These are phyloP conservation scores for Nicotiana paniculata DNA, from an alignment of 257 asterid genomes.

Conservation along the genomic window DNA sequence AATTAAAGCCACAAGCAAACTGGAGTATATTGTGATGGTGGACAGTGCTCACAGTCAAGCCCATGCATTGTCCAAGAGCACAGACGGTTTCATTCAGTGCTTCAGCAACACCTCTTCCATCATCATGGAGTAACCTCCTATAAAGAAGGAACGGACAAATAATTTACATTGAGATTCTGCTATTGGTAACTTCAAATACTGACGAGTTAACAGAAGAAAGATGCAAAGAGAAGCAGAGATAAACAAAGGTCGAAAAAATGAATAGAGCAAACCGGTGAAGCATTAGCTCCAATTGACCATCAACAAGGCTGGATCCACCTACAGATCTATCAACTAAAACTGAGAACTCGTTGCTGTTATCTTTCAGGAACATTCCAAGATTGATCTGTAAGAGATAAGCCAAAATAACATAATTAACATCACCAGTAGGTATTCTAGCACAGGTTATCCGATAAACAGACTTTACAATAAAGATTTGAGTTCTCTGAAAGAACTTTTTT, in stretches of 20 bases:
- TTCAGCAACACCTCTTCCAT: constrained; percentile 88
- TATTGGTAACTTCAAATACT: background rate
- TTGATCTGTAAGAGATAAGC: constrained; percentile 50
- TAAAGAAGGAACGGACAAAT: constrained; percentile 14
- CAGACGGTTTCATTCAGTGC: constrained; percentile 85
- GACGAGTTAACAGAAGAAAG: background rate
- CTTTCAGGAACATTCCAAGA: constrained; percentile 86
- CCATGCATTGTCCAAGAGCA: constrained; percentile 42
- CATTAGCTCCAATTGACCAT: constrained; percentile 92
- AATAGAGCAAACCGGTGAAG: constrained; percentile 59
- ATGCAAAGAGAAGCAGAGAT: background rate
- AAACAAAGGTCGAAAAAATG: background rate
- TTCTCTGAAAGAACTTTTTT: background rate
- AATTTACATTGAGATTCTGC: background rate
- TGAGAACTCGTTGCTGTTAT: constrained; percentile 63
- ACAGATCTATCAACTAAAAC: constrained; percentile 92
- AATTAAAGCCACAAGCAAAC: background rate
- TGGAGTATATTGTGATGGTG: background rate
- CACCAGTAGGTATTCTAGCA: background rate
- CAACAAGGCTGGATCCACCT: constrained; percentile 84
- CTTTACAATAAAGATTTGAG: background rate
- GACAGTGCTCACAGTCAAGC: constrained; percentile 64
- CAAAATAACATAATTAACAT: background rate
- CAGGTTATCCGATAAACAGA: background rate
- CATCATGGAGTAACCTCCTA: constrained; percentile 89